Evolutionary conservation across 2,329 filamentous ascomycete genomes (phyloP).

Genomic region (Aspergillus phoenicis): DNA sequence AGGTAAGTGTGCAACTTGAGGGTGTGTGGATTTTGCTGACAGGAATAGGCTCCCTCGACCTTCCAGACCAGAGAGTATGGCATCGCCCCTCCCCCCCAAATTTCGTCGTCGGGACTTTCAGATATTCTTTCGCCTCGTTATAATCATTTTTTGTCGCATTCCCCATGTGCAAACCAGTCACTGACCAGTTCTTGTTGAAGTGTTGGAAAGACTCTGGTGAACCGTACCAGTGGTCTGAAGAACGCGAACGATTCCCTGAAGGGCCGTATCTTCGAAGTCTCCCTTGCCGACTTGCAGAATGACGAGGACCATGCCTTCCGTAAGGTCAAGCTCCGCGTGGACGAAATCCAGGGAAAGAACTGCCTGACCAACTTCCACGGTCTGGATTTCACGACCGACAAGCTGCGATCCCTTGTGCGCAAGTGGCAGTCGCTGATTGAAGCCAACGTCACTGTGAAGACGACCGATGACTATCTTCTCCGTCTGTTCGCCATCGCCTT

Average conservation of each 20-base stretch:
- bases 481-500: conserved; percentile 98
- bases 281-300: conserved; percentile 97
- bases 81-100: neutral
- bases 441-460: conserved; percentile 99
- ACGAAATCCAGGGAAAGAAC: conserved; percentile 99
- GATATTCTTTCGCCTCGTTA: conserved; percentile 14
- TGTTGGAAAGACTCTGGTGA: conserved; percentile 99
- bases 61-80: conserved; percentile 96
- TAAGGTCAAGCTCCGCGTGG: conserved; percentile 98
- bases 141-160: neutral
- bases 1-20: conserved; percentile 58
- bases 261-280: conserved; percentile 98
- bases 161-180: neutral
- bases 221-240: conserved; percentile 99
- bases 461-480: conserved; percentile 99
- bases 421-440: conserved; percentile 99
- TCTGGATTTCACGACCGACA: conserved; percentile 99
- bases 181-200: conserved; percentile 53
- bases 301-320: conserved; percentile 99
- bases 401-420: conserved; percentile 97
- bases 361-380: conserved; percentile 99
- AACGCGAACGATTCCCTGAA: conserved; percentile 99
- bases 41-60: conserved; percentile 77
- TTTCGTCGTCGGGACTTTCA: conserved; percentile 7
- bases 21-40: conserved; percentile 21